Evolutionary conservation across 1,284 basidiomycete species (phyloP), one percentile per base, ranked within the genome.

Genomic region (Papiliotrema fonsecae): DNA sequence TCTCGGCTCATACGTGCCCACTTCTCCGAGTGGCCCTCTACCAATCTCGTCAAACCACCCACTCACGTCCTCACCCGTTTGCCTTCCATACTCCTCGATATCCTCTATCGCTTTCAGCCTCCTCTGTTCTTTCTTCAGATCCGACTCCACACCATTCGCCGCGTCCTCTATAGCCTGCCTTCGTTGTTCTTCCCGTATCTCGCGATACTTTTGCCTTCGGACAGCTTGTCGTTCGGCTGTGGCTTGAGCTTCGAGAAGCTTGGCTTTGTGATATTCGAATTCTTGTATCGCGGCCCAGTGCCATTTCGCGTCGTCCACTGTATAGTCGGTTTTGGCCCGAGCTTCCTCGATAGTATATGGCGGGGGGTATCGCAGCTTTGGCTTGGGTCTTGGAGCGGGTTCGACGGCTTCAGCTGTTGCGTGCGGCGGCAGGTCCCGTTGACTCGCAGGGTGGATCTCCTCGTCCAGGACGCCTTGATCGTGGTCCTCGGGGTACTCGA

Each of bases 31-130:
- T 25, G 28, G 22, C 7, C 39, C 47, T 6, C 41, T 28, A 9
- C 52, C 53, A 21, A 61, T 44, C 49, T 64, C 62, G 30, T 51
- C 47, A 30, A 47, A 56, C 62, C 62, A 64, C 10, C 32, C 58
- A 25, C 42, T 47, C 26, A 64, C 60, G 43, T 64, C 62, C 37
- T 62, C 54, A 27, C 62, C 62, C 14, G 62, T 64, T 37, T 55
- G 36, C 25, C 49, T 27, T 10, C 60, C 60, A 45, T 64, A 62
- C 22, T 45, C 16, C 28, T 52, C 47, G 21, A 64, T 58, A 14
- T 51, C 45, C 25, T 50, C 50, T 4, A 62, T 41, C 16, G 62
- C 60, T n/a, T 45, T 49, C 7, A 45, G 28, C 21, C 60, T 35
- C 34, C 52, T 46, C 31, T 38, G 41, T 37, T 60, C 62, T 27